A percentile compares a stretch with the other conserved stretches of the same genome.
Conservation (phyloP, 2,329 filamentous ascomycete species). For the Trematosphaeria pertusa region DNA sequence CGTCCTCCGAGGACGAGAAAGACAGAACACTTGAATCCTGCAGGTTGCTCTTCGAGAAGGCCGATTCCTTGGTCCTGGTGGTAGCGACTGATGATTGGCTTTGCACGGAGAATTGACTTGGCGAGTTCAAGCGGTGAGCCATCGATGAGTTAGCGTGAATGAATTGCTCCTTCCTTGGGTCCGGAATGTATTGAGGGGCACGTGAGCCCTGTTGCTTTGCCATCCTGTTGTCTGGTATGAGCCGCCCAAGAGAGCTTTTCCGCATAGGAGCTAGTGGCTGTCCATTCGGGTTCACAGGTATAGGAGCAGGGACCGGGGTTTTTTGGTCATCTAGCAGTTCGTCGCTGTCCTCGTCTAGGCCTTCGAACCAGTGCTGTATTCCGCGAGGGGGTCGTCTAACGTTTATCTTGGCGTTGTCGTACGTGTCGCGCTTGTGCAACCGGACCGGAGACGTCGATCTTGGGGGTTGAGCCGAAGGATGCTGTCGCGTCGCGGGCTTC, state of each 20-base stretch:
- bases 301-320: slow-evolving; percentile 20
- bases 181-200: slow-evolving; percentile 19
- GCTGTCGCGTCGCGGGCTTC: slow-evolving; percentile 31
- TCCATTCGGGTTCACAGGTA: slow-evolving; percentile 13
- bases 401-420: slow-evolving; percentile 56
- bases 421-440: slow-evolving; percentile 45
- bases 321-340: slow-evolving; percentile 30
- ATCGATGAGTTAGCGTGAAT: slow-evolving; percentile 30
- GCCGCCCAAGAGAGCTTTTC: slow-evolving; percentile 26
- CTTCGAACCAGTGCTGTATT: slow-evolving; percentile 60
- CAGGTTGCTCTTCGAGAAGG: slow-evolving; percentile 41
- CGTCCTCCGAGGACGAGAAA: slow-evolving; percentile 49
- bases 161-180: slow-evolving; percentile 27
- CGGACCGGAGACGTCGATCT: slow-evolving; percentile 32
- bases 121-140: slow-evolving; percentile 33
- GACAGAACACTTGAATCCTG: slow-evolving; percentile 49
- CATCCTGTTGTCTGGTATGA: slow-evolving; percentile 16
- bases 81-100: slow-evolving; percentile 35
- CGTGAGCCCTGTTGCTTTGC: slow-evolving; percentile 16
- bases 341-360: slow-evolving; percentile 50
- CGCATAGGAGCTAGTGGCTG: slow-evolving; percentile 19
- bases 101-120: slow-evolving; percentile 37
- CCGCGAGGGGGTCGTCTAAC: slow-evolving; percentile 56
- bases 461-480: slow-evolving; percentile 16
- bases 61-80: slow-evolving; percentile 42